Evolutionary conservation across 2,329 filamentous ascomycete species (phyloP).

Genomic region (Beauveria australis): DNA sequence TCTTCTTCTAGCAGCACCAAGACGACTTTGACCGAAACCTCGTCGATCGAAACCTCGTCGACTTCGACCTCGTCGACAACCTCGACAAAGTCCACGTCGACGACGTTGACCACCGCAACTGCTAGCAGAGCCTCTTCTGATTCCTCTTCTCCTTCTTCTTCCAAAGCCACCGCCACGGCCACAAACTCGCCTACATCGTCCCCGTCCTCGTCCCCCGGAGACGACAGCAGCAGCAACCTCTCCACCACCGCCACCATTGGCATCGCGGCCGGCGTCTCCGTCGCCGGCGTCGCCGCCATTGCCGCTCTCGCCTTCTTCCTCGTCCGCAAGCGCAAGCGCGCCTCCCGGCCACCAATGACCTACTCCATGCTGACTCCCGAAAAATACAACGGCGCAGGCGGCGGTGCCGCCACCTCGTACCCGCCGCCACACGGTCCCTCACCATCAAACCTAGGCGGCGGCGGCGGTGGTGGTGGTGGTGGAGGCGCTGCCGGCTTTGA

Average conservation of each 20-base stretch:
- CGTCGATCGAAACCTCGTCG: slow-evolving; percentile 1
- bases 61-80: slow-evolving; percentile 12
- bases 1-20: background rate
- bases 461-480: background rate
- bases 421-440: slow-evolving; percentile 18
- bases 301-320: slow-evolving; percentile 18
- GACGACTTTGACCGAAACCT: slow-evolving; percentile 13
- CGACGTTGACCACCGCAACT: background rate
- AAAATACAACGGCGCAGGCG: slow-evolving; percentile 12
- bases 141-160: background rate
- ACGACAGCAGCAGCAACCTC: slow-evolving; percentile 13
- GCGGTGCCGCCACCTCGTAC: slow-evolving; percentile 12
- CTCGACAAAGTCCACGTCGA: slow-evolving; percentile 6
- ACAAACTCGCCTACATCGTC: slow-evolving; percentile 3
- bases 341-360: slow-evolving; percentile 17
- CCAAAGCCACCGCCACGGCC: slow-evolving; percentile 9
- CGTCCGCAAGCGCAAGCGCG: slow-evolving; percentile 21
- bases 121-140: slow-evolving; percentile 11
- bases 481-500: background rate
- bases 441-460: background rate
- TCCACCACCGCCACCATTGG: slow-evolving; percentile 25
- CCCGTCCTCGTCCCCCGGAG: background rate
- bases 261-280: slow-evolving; percentile 24
- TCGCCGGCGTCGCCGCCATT: slow-evolving; percentile 21
- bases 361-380: slow-evolving; percentile 23